These are phyloP conservation scores for Lentinula edodes DNA, from an alignment of 768 basidiomycete genomes.

Conservation along the genomic window DNA sequence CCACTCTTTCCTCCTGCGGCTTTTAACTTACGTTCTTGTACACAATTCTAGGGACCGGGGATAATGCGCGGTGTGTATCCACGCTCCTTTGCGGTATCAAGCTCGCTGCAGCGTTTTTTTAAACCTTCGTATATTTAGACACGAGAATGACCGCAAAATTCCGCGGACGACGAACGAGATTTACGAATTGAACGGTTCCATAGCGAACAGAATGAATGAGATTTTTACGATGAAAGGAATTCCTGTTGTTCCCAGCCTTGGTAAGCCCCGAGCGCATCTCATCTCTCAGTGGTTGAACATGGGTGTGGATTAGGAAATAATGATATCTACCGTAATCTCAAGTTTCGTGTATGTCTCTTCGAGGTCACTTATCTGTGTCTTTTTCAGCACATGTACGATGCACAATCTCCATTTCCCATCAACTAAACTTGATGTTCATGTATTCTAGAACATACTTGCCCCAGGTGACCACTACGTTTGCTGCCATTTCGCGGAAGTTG, in stretches of 20 bases:
- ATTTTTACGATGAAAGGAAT: conserved; percentile 69
- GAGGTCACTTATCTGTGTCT: conserved; percentile 11
- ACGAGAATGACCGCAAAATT: conserved; percentile 59
- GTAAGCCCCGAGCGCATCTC: conserved; percentile 27
- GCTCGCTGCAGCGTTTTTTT: neutral
- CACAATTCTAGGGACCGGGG: conserved; percentile 51
- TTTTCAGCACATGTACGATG: conserved; percentile 51
- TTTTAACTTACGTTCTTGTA: neutral
- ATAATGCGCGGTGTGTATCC: conserved; percentile 41
- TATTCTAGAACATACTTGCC: conserved; percentile 54
- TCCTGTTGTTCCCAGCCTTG: conserved; percentile 77
- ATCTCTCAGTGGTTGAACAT: neutral
- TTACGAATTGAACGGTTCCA: conserved; percentile 57
- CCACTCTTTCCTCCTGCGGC: conserved; percentile 6
- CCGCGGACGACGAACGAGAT: conserved; percentile 82
- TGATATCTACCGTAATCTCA: conserved; percentile 78
- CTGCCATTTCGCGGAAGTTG: conserved; percentile 6
- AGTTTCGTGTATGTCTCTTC: conserved; percentile 7
- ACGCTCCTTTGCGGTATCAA: neutral
- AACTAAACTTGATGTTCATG: neutral
- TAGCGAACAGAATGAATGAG: conserved; percentile 66
- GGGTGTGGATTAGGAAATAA: conserved; percentile 62
- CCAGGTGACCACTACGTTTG: conserved; percentile 37
- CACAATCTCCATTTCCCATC: neutral
- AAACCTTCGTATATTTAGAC: neutral